A percentile compares a stretch with the other conserved stretches of the same genome.
phyloP scores from a whole-genome alignment of 2,329 filamentous ascomycete genomes.

The Aspergillus ochraceoroseus region DNA sequence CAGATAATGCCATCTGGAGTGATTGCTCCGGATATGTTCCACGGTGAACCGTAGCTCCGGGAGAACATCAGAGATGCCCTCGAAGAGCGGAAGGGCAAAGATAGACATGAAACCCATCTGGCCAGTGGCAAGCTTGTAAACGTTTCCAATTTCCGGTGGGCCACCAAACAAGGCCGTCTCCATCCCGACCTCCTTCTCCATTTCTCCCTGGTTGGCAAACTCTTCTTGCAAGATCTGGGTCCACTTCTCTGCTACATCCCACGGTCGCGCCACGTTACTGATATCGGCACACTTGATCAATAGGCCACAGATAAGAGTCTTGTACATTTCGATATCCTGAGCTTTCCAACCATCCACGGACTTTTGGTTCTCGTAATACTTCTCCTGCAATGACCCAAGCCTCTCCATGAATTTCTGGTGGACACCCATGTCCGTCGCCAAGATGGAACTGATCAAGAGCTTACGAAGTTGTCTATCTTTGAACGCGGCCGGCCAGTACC shows the following conservation, averaged over 20 bases:
- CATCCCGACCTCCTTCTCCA: conserved; percentile 85
- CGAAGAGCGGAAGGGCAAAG: conserved; percentile 88
- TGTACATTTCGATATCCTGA: conserved; percentile 69
- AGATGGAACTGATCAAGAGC: conserved; percentile 93
- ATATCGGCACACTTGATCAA: conserved; percentile 98
- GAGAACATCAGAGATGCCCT: conserved; percentile 78
- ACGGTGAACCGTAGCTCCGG: conserved; percentile 80
- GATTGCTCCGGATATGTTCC: conserved; percentile 74
- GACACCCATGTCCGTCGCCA: conserved; percentile 94
- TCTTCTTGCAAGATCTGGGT: conserved; percentile 92
- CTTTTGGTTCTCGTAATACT: conserved; percentile 61
- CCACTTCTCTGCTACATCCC: conserved; percentile 79
- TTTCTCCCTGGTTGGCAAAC: conserved; percentile 84
- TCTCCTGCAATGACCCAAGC: conserved; percentile 73
- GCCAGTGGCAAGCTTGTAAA: conserved; percentile 74
- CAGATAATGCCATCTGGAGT: conserved; percentile 57
- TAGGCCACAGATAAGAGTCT: conserved; percentile 77
- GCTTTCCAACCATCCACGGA: conserved; percentile 68
- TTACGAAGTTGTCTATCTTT: conserved; percentile 73
- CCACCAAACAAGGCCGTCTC: conserved; percentile 77
- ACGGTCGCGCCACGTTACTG: conserved; percentile 88
- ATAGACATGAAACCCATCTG: conserved; percentile 97
- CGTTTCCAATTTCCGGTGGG: conserved; percentile 74
- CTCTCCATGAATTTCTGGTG: conserved; percentile 97
- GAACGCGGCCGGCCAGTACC: conserved; percentile 84